A percentile compares a stretch with the other conserved stretches of the same genome.
These are phyloP conservation scores for Kodamaea ohmeri DNA, from an alignment of 1,139 yeast species.

Conservation along the genomic window DNA sequence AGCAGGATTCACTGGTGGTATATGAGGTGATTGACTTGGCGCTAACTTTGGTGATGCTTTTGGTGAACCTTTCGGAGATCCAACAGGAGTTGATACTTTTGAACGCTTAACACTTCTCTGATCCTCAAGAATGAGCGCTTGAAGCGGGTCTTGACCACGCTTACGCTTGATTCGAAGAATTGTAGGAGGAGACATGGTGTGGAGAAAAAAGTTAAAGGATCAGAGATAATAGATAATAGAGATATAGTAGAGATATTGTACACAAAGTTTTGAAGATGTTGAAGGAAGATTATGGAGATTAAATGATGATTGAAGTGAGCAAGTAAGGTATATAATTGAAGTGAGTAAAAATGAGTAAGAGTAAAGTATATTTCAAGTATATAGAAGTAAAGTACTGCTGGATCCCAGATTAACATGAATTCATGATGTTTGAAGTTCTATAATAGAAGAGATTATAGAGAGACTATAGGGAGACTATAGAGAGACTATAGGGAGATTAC, in stretches of 20 bases:
- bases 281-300: neutral
- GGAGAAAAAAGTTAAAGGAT: neutral
- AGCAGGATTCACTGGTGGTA: constrained; percentile 16
- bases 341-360: too few species aligned
- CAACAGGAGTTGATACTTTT: constrained; percentile 37
- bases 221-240: neutral
- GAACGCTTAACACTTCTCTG: constrained; percentile 42
- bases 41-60: constrained; percentile 17
- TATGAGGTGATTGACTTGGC: constrained; percentile 9
- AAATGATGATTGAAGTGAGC: too few species aligned
- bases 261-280: too few species aligned
- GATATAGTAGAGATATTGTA: neutral
- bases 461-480: too few species aligned
- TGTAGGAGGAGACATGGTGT: constrained; percentile 41
- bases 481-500: too few species aligned
- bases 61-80: constrained; percentile 24
- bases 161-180: constrained; percentile 80
- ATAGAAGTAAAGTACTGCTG: too few species aligned
- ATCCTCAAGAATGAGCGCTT: constrained; percentile 58
- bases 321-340: too few species aligned
- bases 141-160: constrained; percentile 81
- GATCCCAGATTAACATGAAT: too few species aligned
- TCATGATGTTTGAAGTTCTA: too few species aligned
- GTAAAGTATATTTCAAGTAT: too few species aligned
- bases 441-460: too few species aligned